Conservation (phyloP, 306 rosid species). For the Pyrus betulifolia region DNA sequence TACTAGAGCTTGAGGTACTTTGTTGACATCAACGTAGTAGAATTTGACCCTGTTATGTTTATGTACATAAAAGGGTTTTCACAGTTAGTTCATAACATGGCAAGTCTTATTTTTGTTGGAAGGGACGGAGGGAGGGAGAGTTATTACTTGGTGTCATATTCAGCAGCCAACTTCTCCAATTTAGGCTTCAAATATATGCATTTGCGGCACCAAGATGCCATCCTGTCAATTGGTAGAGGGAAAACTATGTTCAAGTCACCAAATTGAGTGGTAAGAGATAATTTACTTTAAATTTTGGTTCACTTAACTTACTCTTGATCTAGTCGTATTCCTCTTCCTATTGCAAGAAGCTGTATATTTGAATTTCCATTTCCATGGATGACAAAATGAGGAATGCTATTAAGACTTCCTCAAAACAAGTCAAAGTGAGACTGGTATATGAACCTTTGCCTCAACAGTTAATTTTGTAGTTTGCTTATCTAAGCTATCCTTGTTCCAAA, state of each 20-base stretch:
- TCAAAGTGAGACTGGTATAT: too few species aligned
- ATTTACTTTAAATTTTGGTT: background rate
- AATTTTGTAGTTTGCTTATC: too few species aligned
- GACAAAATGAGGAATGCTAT: too few species aligned
- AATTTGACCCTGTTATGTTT: slow-evolving; percentile 42
- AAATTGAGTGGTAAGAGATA: too few species aligned
- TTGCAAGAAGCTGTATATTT: too few species aligned
- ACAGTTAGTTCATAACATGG: background rate
- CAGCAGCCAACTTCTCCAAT: slow-evolving; percentile 81
- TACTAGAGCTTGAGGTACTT: slow-evolving; percentile 77
- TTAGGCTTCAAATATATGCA: slow-evolving; percentile 94
- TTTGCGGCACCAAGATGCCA: slow-evolving; percentile 95
- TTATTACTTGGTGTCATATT: slow-evolving; percentile 57
- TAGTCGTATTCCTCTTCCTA: too few species aligned
- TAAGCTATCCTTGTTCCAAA: too few species aligned
- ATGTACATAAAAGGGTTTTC: background rate
- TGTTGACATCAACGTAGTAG: slow-evolving; percentile 80
- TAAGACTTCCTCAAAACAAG: too few species aligned
- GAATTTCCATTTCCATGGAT: background rate
- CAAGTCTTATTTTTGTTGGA: background rate
- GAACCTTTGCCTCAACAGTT: too few species aligned
- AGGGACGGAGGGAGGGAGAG: background rate
- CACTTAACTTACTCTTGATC: background rate
- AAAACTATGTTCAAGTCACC: background rate
- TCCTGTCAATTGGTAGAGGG: slow-evolving; percentile 31